These are phyloP conservation scores for Lepidium sativum DNA, from an alignment of 345 rosid species.

Conservation along the genomic window DNA sequence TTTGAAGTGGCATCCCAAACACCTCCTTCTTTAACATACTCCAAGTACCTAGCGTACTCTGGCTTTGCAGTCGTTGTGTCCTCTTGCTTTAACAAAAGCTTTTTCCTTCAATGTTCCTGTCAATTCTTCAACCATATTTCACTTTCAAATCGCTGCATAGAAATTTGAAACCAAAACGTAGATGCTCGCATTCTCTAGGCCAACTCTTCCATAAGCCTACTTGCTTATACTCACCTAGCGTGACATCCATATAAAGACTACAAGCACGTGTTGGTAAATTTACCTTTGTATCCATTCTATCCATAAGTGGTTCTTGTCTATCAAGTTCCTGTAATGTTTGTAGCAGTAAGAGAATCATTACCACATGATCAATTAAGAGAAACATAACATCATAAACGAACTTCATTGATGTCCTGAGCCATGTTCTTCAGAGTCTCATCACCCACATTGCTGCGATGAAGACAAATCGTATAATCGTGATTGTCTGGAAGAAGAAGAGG, in stretches of 20 bases:
- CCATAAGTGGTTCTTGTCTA: conserved; percentile 89
- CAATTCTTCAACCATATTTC: conserved; percentile 48
- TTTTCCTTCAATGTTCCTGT: conserved; percentile 41
- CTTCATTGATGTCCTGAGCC: conserved; percentile 98
- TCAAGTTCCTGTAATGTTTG: conserved; percentile 56
- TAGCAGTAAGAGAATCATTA: not conserved
- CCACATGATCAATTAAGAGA: not conserved
- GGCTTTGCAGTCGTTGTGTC: conserved; percentile 61
- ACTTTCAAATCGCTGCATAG: conserved; percentile 49
- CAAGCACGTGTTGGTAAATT: no score
- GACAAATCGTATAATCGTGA: conserved; percentile 35
- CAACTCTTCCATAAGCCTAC: conserved; percentile 40
- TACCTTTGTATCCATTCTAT: conserved; percentile 87
- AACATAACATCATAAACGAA: not conserved
- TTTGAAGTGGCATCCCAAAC: conserved; percentile 47
- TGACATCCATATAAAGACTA: conserved; percentile 44
- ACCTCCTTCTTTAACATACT: conserved; percentile 70
- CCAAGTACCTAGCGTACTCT: conserved; percentile 58
- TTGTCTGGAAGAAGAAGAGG: conserved; percentile 52
- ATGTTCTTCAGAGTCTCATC: conserved; percentile 70
- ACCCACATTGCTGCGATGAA: conserved; percentile 20
- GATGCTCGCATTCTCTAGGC: conserved; percentile 35
- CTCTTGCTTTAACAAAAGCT: conserved; percentile 48
- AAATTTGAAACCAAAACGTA: conserved; percentile 55
- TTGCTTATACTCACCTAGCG: conserved; percentile 47